Evolutionary conservation across 495 filamentous ascomycete genomes (phyloP).

Genomic region (Neurospora africana): DNA sequence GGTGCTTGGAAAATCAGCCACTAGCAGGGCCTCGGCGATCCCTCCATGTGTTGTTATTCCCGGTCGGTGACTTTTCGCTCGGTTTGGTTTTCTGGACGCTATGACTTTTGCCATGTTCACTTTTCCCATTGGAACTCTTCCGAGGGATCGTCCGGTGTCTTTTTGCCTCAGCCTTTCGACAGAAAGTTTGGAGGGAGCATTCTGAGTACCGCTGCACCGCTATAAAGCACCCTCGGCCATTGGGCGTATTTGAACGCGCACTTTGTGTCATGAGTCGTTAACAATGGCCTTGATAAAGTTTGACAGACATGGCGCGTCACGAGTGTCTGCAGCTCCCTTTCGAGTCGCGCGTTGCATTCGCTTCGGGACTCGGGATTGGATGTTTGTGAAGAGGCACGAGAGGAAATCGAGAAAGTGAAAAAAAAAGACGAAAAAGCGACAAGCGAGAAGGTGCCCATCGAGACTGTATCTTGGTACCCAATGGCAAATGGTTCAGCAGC

Average conservation of each 20-base stretch:
- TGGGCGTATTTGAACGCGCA: not conserved
- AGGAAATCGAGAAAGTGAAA: not conserved
- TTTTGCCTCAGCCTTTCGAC: not conserved
- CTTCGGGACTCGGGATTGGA: not conserved
- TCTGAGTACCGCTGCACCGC: not conserved
- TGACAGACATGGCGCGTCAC: not conserved
- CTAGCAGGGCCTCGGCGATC: not conserved
- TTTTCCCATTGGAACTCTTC: not conserved
- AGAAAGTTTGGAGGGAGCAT: not conserved
- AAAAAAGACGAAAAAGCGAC: not conserved
- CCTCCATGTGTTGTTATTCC: not conserved
- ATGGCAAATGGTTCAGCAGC: too few species aligned
- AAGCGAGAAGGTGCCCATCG: not conserved
- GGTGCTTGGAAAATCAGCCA: not conserved
- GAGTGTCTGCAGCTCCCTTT: not conserved
- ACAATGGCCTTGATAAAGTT: not conserved
- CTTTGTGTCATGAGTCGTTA: not conserved
- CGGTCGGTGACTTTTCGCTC: not conserved
- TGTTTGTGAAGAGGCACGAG: not conserved
- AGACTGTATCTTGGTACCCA: not conserved
- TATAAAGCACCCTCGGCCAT: not conserved
- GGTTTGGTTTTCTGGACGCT: not conserved
- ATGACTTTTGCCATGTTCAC: not conserved
- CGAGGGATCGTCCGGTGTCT: not conserved
- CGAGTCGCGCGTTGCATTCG: not conserved